phyloP scores from a whole-genome alignment of 2,329 filamentous ascomycete species.

The Colletotrichum magnum region DNA sequence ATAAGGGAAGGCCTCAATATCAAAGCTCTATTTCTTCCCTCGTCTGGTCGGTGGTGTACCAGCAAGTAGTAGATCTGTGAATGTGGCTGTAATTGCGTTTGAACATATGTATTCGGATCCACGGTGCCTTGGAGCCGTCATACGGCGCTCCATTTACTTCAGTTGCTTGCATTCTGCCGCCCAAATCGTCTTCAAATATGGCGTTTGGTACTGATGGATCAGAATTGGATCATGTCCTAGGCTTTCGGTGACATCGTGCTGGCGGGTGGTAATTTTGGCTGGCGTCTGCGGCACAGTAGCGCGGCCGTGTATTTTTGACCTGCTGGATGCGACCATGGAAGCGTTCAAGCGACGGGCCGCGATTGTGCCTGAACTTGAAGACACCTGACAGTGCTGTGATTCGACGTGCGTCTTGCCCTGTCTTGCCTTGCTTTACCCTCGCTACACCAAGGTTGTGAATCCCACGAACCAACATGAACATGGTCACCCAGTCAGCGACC shows the following conservation, averaged over 20 bases:
- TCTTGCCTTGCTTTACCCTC: not conserved
- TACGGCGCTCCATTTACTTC: no score
- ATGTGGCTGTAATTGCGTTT: no score
- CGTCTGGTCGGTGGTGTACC: no score
- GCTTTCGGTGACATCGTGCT: no score
- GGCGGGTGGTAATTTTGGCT: no score
- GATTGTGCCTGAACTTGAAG: not conserved
- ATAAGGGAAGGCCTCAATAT: no score
- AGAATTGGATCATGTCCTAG: slow-evolving; percentile 6
- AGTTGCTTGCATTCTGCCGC: no score
- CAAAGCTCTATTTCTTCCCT: no score
- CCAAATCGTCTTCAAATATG: no score
- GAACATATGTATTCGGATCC: no score
- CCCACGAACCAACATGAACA: not conserved
- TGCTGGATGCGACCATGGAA: slow-evolving; percentile 7
- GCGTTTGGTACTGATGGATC: not conserved
- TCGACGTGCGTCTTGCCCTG: not conserved
- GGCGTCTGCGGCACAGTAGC: slow-evolving; percentile 12
- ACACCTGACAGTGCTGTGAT: not conserved
- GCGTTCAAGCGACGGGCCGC: slow-evolving; percentile 3
- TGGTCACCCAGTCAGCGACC: not conserved
- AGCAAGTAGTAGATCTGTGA: no score
- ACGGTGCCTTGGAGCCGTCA: no score
- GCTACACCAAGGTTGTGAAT: not conserved
- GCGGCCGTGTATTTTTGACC: slow-evolving; percentile 17